Conservation (phyloP, 352 stramenopile genomes). For the Chrysophaeum taylorii region DNA sequence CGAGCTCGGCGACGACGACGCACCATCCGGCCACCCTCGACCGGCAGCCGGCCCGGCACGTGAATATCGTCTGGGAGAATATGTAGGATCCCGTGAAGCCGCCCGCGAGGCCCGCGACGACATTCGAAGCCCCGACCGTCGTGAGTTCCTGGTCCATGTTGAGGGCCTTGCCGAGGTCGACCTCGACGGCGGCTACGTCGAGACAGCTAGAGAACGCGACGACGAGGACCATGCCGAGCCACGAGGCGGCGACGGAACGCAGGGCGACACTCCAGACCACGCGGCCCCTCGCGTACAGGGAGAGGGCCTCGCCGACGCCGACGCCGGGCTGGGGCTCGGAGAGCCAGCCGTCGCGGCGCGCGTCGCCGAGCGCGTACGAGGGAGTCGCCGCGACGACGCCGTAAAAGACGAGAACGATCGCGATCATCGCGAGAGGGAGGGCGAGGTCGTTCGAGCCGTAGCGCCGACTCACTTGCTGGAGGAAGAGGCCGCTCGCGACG, state of each 20-base stretch:
- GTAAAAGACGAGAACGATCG: constrained; percentile 80
- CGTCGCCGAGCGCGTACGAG: constrained; percentile 62
- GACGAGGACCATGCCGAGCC: constrained; percentile 84
- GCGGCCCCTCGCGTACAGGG: constrained; percentile 75
- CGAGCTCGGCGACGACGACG: constrained; percentile 67
- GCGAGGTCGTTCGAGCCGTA: constrained; percentile 40
- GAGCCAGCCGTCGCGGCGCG: constrained; percentile 73
- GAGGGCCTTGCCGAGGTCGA: constrained; percentile 74
- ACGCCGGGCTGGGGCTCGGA: constrained; percentile 39
- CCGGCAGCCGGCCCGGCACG: constrained; percentile 75
- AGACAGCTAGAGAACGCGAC: constrained; percentile 82
- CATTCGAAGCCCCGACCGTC: constrained; percentile 81
- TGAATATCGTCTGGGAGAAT: constrained; percentile 84
- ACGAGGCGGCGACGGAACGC: constrained; percentile 73
- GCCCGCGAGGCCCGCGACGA: constrained; percentile 64
- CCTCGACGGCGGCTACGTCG: constrained; percentile 84
- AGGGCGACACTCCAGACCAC: constrained; percentile 73
- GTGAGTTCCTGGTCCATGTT: constrained; percentile 84
- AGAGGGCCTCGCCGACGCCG: constrained; percentile 47
- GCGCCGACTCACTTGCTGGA: constrained; percentile 68
- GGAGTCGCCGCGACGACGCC: constrained; percentile 44
- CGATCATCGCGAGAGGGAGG: constrained; percentile 57
- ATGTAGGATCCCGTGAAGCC: constrained; percentile 76
- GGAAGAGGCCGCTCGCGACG: constrained; percentile 57
- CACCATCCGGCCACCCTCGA: constrained; percentile 73